Evolutionary conservation across 257 asterid species (phyloP).

Genomic region (Marsdenia floribunda): DNA sequence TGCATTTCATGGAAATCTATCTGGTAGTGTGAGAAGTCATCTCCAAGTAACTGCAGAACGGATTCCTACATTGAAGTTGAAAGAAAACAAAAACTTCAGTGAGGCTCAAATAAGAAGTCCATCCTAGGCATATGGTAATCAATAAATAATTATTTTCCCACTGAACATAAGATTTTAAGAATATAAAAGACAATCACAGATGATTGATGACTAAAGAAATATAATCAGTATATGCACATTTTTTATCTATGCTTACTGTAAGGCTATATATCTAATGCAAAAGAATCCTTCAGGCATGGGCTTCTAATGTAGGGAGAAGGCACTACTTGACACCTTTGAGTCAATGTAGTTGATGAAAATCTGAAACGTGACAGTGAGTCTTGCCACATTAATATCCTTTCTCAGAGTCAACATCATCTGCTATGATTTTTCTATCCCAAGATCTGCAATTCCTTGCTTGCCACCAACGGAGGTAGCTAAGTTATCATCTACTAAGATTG

Average conservation of each 20-base stretch:
- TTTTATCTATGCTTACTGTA: slow-evolving; percentile 58
- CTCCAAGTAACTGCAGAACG: slow-evolving; percentile 44
- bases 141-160: neutral
- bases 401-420: slow-evolving; percentile 31
- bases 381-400: slow-evolving; percentile 31
- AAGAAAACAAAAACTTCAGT: slow-evolving; percentile 5
- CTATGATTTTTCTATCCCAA: slow-evolving; percentile 22
- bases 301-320: slow-evolving; percentile 93
- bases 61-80: slow-evolving; percentile 33
- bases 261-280: no score
- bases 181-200: neutral
- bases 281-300: slow-evolving; percentile 59
- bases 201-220: slow-evolving; percentile 3
- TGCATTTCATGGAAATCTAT: slow-evolving; percentile 84
- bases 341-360: slow-evolving; percentile 78
- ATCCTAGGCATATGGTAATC: no score
- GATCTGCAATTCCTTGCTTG: slow-evolving; percentile 30
- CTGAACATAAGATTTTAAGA: neutral
- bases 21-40: slow-evolving; percentile 72
- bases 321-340: slow-evolving; percentile 88
- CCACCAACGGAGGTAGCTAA: slow-evolving; percentile 21
- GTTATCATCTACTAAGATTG: slow-evolving; percentile 32
- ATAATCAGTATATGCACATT: slow-evolving; percentile 58
- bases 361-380: slow-evolving; percentile 46
- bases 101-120: neutral